Conservation (phyloP, 2,329 filamentous ascomycete species). For the Aureobasidium sp. region DNA sequence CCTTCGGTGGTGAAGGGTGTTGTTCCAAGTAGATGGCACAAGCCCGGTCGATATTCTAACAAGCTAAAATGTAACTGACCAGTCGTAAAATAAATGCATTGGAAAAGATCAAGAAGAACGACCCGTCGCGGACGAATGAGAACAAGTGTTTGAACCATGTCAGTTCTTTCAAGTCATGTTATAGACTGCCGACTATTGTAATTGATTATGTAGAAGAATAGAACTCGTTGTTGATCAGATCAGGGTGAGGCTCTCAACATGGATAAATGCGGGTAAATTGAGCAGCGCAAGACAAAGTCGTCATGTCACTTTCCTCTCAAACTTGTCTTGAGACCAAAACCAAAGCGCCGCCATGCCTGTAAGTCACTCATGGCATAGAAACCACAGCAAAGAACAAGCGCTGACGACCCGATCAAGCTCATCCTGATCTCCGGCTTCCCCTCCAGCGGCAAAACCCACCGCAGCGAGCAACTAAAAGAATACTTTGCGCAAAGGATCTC, state of each 20-base stretch:
- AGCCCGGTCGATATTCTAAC: too few species aligned
- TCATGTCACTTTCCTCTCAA: background rate
- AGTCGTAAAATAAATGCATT: too few species aligned
- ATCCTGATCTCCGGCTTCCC: constrained; percentile 55
- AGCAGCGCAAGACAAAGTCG: background rate
- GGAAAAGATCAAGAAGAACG: too few species aligned
- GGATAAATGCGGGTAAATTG: background rate
- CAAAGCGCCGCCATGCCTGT: constrained; percentile 1
- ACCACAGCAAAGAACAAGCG: background rate
- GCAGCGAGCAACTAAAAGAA: constrained; percentile 53
- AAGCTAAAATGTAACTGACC: too few species aligned
- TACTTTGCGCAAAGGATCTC: constrained; percentile 54
- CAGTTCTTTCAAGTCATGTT: too few species aligned
- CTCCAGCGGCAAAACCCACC: constrained; percentile 54
- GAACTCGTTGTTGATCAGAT: too few species aligned
- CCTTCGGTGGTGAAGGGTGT: too few species aligned
- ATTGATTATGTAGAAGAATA: too few species aligned
- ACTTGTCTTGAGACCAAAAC: background rate
- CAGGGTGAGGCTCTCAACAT: background rate
- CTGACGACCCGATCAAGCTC: constrained; percentile 35
- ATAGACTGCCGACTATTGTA: too few species aligned
- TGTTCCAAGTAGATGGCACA: too few species aligned
- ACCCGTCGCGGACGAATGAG: too few species aligned
- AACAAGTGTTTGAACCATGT: too few species aligned
- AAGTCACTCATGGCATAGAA: background rate